A percentile compares a stretch with the other conserved stretches of the same genome.
These are phyloP conservation scores for Cercis canadensis DNA, from an alignment of 306 rosid genomes.

Conservation along the genomic window DNA sequence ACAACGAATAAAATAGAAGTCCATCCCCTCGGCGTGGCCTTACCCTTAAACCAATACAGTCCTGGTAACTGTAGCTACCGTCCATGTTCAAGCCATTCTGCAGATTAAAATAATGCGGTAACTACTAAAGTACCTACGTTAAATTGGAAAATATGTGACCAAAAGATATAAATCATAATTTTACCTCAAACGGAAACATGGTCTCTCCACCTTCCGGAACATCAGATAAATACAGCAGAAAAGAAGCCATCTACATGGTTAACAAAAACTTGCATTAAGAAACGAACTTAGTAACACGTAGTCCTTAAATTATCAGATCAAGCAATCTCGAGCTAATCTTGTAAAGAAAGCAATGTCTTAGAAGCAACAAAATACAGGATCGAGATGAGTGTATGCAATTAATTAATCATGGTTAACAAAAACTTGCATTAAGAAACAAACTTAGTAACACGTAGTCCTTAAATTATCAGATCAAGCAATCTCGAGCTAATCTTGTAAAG, in stretches of 20 bases:
- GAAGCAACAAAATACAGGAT: neutral
- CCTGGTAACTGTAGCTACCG: conserved; percentile 53
- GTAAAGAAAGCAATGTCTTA: neutral
- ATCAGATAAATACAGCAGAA: conserved; percentile 81
- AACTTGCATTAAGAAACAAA: conserved; percentile 16
- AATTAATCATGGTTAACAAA: conserved; percentile 10
- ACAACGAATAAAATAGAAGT: conserved; percentile 80
- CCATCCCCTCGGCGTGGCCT: conserved; percentile 92
- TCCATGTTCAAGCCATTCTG: conserved; percentile 85
- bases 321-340: neutral
- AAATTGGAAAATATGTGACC: conserved; percentile 17
- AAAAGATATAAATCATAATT: conserved; percentile 18
- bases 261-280: conserved; percentile 26
- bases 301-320: neutral
- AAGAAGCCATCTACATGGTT: conserved; percentile 72
- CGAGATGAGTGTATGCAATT: neutral
- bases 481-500: conserved; percentile 7
- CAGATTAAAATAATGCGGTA: conserved; percentile 23
- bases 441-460: neutral
- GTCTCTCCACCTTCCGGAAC: conserved; percentile 94
- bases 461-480: neutral
- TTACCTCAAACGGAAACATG: conserved; percentile 90
- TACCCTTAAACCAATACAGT: conserved; percentile 75
- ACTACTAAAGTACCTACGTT: neutral
- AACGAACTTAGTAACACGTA: neutral